These are phyloP conservation scores for Yueomyces sp. DNA, from an alignment of 1,139 yeast species.

Conservation along the genomic window DNA sequence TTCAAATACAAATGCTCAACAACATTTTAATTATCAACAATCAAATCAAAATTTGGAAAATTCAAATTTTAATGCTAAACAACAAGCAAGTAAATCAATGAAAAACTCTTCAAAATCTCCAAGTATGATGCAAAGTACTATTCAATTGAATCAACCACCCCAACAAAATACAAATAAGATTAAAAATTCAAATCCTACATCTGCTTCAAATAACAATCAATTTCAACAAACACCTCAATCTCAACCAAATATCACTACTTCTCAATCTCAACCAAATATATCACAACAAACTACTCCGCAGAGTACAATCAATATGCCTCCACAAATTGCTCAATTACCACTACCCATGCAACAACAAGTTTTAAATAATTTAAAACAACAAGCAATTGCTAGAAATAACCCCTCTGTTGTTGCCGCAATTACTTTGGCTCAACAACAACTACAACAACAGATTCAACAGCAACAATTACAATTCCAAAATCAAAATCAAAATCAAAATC, in stretches of 20 bases:
- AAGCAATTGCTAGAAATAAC: constrained; percentile 22
- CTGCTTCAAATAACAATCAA: background rate
- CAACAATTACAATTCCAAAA: constrained; percentile 13
- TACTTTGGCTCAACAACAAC: constrained; percentile 27
- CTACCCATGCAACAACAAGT: constrained; percentile 23
- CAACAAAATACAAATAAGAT: constrained; percentile 18
- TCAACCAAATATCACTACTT: constrained; percentile 26
- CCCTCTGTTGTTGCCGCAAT: constrained; percentile 27
- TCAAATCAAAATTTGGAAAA: constrained; percentile 6
- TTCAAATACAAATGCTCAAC: constrained; percentile 8
- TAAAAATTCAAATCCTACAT: too few relatives aligned
- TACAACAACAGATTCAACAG: constrained; percentile 14
- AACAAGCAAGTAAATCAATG: constrained; percentile 1
- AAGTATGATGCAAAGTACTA: background rate
- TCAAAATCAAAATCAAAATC: constrained; percentile 15
- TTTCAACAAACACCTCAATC: constrained; percentile 1
- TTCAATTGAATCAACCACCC: background rate
- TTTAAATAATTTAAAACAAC: constrained; percentile 19
- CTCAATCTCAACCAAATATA: constrained; percentile 32
- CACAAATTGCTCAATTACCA: constrained; percentile 24
- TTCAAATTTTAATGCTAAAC: background rate
- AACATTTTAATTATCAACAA: constrained; percentile 9
- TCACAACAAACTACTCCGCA: constrained; percentile 13
- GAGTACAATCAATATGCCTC: constrained; percentile 18
- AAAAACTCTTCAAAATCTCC: constrained; percentile 23